Conservation (phyloP, 1,284 basidiomycete genomes). For the Malassezia globosa region DNA sequence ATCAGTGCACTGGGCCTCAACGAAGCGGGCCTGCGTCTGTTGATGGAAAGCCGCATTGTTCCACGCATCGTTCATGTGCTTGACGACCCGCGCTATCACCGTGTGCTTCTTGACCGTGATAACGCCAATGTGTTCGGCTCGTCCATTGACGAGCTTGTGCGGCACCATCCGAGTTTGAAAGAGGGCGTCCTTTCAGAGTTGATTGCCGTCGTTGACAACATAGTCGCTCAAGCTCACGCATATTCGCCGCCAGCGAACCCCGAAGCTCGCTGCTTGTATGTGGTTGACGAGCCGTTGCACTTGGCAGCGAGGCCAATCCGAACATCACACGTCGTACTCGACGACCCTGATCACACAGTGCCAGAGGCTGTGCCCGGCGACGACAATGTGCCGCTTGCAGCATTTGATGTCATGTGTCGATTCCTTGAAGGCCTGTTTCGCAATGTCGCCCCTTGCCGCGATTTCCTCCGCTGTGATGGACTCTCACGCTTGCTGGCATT, state of each 20-base stretch:
- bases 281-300: slow-evolving; percentile 7
- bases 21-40: slow-evolving; percentile 70
- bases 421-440: slow-evolving; percentile 81
- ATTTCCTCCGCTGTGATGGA: slow-evolving; percentile 73
- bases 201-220: slow-evolving; percentile 50
- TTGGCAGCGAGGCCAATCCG: not conserved
- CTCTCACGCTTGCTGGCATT: slow-evolving; percentile 65
- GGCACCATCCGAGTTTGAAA: slow-evolving; percentile 86
- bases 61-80: slow-evolving; percentile 73
- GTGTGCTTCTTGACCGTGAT: slow-evolving; percentile 83
- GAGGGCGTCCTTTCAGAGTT: slow-evolving; percentile 62
- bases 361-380: slow-evolving; percentile 28
- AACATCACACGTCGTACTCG: not conserved
- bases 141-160: slow-evolving; percentile 84
- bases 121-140: slow-evolving; percentile 77
- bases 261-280: slow-evolving; percentile 23
- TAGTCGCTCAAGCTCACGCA: slow-evolving; percentile 55
- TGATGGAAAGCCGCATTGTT: slow-evolving; percentile 63
- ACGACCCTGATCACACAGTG: slow-evolving; percentile 21
- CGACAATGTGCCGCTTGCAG: slow-evolving; percentile 28
- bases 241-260: slow-evolving; percentile 42
- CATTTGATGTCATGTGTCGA: slow-evolving; percentile 39
- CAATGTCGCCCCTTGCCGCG: slow-evolving; percentile 69
- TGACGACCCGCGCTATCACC: slow-evolving; percentile 70
- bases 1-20: slow-evolving; percentile 93